Evolutionary conservation across 1,284 basidiomycete species (phyloP).

Genomic region (Ustilago loliicola): DNA sequence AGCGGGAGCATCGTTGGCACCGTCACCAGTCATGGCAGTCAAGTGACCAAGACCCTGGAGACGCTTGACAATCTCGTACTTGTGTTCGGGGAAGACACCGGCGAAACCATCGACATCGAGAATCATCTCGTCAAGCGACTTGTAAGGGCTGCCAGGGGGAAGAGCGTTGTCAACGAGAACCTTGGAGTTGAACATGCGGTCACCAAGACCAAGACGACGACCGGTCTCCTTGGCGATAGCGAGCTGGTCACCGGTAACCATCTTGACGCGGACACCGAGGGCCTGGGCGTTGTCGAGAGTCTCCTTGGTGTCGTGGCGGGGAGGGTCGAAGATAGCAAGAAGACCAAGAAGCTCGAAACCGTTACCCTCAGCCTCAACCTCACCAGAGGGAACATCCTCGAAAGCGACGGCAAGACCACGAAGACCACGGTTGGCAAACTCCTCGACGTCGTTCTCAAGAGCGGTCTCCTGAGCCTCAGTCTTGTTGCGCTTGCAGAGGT

Average conservation of each 20-base stretch:
- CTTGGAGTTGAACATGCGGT: conserved; percentile 97
- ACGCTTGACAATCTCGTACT: conserved; percentile 91
- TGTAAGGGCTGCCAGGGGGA: conserved; percentile 79
- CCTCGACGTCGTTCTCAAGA: conserved; percentile 93
- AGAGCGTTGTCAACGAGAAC: conserved; percentile 90
- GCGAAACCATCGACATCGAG: conserved; percentile 92
- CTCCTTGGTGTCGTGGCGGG: conserved; percentile 97
- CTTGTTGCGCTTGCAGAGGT: conserved; percentile 95
- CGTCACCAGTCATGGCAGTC: conserved; percentile 83
- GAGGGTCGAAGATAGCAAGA: conserved; percentile 96
- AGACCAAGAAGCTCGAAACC: conserved; percentile 98
- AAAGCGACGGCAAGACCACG: conserved; percentile 96
- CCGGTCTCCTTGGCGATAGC: conserved; percentile 99
- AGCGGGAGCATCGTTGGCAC: conserved; percentile 95
- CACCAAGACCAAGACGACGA: conserved; percentile 92
- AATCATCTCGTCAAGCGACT: conserved; percentile 86
- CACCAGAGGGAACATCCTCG: conserved; percentile 84
- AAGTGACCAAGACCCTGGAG: conserved; percentile 81
- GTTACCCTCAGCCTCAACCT: conserved; percentile 85
- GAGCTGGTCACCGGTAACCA: conserved; percentile 99
- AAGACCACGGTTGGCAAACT: conserved; percentile 94
- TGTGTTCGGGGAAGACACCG: conserved; percentile 97
- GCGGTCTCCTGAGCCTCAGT: conserved; percentile 88
- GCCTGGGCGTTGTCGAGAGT: conserved; percentile 96
- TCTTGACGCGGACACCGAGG: conserved; percentile 98